Evolutionary conservation across 2,329 filamentous ascomycete genomes (phyloP), one percentile per base, ranked within the genome.

Genomic region (Pestalotiopsis sp.): DNA sequence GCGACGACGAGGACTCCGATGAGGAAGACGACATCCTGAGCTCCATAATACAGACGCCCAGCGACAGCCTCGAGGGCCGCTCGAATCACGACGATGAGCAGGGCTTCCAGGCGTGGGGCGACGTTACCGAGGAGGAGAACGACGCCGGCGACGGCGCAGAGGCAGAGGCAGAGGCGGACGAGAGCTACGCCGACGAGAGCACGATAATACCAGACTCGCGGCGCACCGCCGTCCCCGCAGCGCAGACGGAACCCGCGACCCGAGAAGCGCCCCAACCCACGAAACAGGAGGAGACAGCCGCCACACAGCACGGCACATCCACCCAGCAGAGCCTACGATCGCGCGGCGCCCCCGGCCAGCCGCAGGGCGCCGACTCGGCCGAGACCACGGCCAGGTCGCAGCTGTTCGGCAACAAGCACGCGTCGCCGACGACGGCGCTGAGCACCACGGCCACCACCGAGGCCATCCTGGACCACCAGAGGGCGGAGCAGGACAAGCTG

Each of bases 401-500:
- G 17, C 83, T 86, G 70, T 85, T 86, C 73, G 82, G 82, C 62
- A 78, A 74, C 71, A 78, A 79, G 59, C 75, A 79, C 67, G 71
- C 72, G 39, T 65, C 77, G 11, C 75, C 81, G 12, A 74, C 80
- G 6, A 75, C 80, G 25, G 75, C 79, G 1, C 74, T 80, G 67
- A 75, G 80, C 3, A 82, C 84, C 4, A 84, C 84, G 1, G 83
- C 87, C 11, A 86, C 87, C 17, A 86, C 89, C 1, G 94, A 97
- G 82, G 86, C 90, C 0, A 86, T 94, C 39, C 87, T 97, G 58
- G 89, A 93, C 74, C 87, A 92, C 75, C 90, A 97, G 76, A 91
- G 93, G 66, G 85, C 84, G 66, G 94, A 97, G 81, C 95, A 98
- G 80, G 94, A 97, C 79, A 84, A 87, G 41, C 86, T 98, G 3